Evolutionary conservation across 345 rosid genomes (phyloP).

Genomic region (Citrus sp.): DNA sequence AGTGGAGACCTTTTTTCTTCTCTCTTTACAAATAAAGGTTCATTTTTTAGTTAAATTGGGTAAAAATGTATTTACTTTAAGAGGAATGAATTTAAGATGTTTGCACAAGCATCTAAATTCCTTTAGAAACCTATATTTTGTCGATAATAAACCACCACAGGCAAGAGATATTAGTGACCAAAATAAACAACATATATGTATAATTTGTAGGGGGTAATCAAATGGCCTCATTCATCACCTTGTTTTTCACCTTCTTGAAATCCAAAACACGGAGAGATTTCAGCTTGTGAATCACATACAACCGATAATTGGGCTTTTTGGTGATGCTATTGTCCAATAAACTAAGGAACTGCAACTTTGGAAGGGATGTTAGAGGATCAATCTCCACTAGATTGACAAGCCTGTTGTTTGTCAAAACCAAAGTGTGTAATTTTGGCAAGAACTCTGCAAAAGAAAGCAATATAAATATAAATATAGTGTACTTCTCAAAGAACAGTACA

Average conservation of each 20-base stretch:
- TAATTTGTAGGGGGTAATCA: not conserved
- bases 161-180: not conserved
- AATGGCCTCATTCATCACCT: slow-evolving; percentile 72
- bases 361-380: slow-evolving; percentile 86
- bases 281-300: slow-evolving; percentile 85
- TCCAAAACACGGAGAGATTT: slow-evolving; percentile 88
- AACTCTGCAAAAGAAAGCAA: slow-evolving; percentile 51
- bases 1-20: not conserved
- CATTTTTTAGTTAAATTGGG: not conserved
- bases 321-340: slow-evolving; percentile 91
- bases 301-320: slow-evolving; percentile 85
- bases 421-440: slow-evolving; percentile 82
- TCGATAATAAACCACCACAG: not conserved
- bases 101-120: not conserved
- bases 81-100: not conserved
- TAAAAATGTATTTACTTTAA: not conserved
- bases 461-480: not conserved
- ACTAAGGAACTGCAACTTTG: slow-evolving; percentile 86
- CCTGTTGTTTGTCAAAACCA: slow-evolving; percentile 93
- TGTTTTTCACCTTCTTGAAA: slow-evolving; percentile 86
- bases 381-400: slow-evolving; percentile 97
- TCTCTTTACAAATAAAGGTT: not conserved
- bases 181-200: not conserved
- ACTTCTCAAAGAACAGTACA: not conserved
- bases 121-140: not conserved